Base-by-base conservation (phyloP, 345 rosid species). In the Lepidium sativum region DNA sequence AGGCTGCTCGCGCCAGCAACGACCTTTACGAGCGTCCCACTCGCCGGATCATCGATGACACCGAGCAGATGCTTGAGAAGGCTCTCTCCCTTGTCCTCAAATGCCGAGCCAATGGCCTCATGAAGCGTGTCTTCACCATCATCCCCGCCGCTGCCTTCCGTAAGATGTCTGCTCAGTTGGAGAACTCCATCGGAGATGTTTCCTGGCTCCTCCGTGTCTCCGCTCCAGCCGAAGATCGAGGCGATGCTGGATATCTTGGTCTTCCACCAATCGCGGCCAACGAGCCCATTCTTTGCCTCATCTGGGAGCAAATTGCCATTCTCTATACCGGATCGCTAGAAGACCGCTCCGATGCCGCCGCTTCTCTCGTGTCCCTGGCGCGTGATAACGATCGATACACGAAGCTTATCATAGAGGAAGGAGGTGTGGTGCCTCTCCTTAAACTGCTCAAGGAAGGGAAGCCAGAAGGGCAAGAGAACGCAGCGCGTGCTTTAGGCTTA, bases 221-320 rank as follows among this genome's bases (percentile, higher is more conserved):
- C 6, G 91, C 92, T 59, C 73, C 98, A 0, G 88, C 83, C 0
- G 85, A 83, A 21, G 91, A 89, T 31, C 85, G 97, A 6, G 83
- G 82, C 69, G 83, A 84, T 64, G 74, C 74, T 17, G 96, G 74
- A 17, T 84, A 84, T 65, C 48, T 89, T 5, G 98, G 98, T 13
- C 86, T 92, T 52, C 98, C 98, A 0, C 98, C 98, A 0, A 92
- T 92, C 39, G 98, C 97, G 1, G 91, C 96, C 13, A 92, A 92
- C 64, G 98, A 89, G 83, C 98, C 98, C 18, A 92, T 87, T 78
- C 76, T 92, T 6, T 73, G 94, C 63, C 68, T 92, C 4, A 92
- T 92, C 60, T 92, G 98, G 98, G 98, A 92, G 75, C 98, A 92
- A 67, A 83, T 89, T 63, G 97, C 98, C 7, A 84, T 83, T 44